phyloP scores from a whole-genome alignment of 768 basidiomycete species.

The Pleurotus eryngii region DNA sequence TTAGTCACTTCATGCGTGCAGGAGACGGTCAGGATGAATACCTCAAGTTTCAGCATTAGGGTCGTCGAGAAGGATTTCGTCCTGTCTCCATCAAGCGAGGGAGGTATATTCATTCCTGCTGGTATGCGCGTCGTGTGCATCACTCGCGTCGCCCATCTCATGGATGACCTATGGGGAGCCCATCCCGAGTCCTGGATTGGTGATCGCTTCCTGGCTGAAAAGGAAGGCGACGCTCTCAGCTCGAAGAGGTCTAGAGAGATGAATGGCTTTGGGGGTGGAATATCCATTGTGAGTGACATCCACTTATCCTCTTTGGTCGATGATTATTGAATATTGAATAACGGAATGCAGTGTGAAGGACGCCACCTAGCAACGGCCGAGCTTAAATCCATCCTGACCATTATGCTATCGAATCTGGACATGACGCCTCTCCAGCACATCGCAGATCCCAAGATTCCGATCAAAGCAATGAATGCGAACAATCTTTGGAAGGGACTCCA shows the following conservation, averaged over 20 bases:
- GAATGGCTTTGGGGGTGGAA: slow-evolving; percentile 6
- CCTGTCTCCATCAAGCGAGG: background rate
- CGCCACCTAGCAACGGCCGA: slow-evolving; percentile 7
- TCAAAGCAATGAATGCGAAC: background rate
- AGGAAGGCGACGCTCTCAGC: background rate
- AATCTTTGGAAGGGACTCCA: background rate
- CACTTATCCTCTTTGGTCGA: no score
- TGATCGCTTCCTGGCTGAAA: slow-evolving; percentile 2
- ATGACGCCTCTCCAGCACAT: slow-evolving; percentile 3
- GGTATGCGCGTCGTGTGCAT: slow-evolving; percentile 1
- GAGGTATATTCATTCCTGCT: background rate
- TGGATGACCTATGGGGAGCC: slow-evolving; percentile 1
- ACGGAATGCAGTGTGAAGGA: background rate
- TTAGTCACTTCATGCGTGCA: background rate
- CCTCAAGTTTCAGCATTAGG: slow-evolving; percentile 9
- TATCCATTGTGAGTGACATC: background rate
- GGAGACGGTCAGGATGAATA: slow-evolving; percentile 4
- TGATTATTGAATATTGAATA: no score
- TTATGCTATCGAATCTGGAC: slow-evolving; percentile 1
- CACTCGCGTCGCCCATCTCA: background rate
- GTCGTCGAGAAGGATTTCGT: slow-evolving; percentile 5
- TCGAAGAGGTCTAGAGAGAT: slow-evolving; percentile 1
- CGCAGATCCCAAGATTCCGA: background rate
- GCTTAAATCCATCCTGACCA: background rate
- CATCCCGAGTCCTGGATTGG: slow-evolving; percentile 1